Evolutionary conservation across 2,329 filamentous ascomycete species (phyloP).

Genomic region (Thielaviopsis euricoi): DNA sequence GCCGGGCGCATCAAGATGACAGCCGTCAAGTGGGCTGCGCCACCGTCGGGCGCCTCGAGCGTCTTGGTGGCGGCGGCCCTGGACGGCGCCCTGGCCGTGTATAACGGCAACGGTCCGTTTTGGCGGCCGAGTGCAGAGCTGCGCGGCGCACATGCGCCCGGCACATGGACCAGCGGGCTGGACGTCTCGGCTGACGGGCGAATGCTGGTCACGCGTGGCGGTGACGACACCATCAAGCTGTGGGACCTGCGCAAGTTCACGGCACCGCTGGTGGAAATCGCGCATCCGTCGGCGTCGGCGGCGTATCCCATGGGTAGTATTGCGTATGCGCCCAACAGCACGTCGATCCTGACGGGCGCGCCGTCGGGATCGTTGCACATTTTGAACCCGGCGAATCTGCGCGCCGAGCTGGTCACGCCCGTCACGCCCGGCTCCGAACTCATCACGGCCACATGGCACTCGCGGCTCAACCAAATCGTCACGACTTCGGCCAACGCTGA

Average conservation of each 20-base stretch:
- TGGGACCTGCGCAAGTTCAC: constrained; percentile 98
- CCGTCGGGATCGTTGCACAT: constrained; percentile 76
- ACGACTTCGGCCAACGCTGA: constrained; percentile 85
- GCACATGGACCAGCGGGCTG: constrained; percentile 83
- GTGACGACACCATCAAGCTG: constrained; percentile 82
- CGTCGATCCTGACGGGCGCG: constrained; percentile 80
- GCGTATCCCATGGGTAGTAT: constrained; percentile 79
- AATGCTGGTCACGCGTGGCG: constrained; percentile 78
- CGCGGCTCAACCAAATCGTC: constrained; percentile 88
- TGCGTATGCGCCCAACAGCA: constrained; percentile 68
- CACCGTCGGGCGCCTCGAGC: constrained; percentile 60
- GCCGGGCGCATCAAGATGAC: constrained; percentile 91
- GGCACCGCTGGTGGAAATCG: constrained; percentile 61
- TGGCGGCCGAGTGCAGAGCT: constrained; percentile 70
- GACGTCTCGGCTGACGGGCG: constrained; percentile 84
- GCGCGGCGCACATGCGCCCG: constrained; percentile 60
- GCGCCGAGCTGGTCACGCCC: constrained; percentile 67
- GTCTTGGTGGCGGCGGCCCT: constrained; percentile 68
- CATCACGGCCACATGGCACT: constrained; percentile 79
- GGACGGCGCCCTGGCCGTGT: constrained; percentile 85
- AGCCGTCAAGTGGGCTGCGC: constrained; percentile 69
- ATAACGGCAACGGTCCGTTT: constrained; percentile 76
- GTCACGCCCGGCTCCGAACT: constrained; percentile 75
- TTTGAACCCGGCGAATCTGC: constrained; percentile 79
- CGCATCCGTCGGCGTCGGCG: constrained; percentile 67